Evolutionary conservation across 306 rosid genomes (phyloP), one percentile per base, ranked within the genome.

Genomic region (Adenanthera pavonina): DNA sequence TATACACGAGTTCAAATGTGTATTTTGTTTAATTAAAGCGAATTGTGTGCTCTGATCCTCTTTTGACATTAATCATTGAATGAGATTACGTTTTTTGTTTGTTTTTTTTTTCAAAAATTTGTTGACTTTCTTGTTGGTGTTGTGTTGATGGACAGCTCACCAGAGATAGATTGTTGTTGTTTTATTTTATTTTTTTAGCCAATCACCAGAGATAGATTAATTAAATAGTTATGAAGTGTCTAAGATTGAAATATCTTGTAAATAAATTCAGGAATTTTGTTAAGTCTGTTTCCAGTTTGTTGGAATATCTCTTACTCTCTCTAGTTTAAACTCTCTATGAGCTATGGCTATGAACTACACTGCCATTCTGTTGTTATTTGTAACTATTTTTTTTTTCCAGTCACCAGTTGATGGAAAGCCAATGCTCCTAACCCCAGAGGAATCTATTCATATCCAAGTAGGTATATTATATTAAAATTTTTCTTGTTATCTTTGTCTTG

Each of bases 321-420:
- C 7, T 20, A 61, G 49, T n/a, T 3, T 25, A 25, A 48, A 70
- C 35, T 49, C 34, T 52, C 38, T 73, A n/a, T 61, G 51, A 9
- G 80, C 73, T 40, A 14, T 64, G 74, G 68, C 69, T 43, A 38
- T 76, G 49, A 81, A 80, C 33, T 74, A 10, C 47, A 25, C 52
- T 79, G 69, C 17, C 85, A 57, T 77, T 75, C 33, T 76, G 69
- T 66, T 68, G 62, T 78, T 75, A 46, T 72, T 76, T 76, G 74
- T 88, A 68, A 83, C 80, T 74, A 38, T 49, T 8, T 43, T 44
- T n/a, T 20, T 49, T 81, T 43, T 80, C 69, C 89, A 95, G 98
- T 95, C 99, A 53, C 97, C 98, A 2, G 94, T 93, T 53, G 99
- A 95, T 84, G 99, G 99, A 87, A 93, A 95, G 87, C 97, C 93